Base-by-base conservation (phyloP, 2,329 filamentous ascomycete genomes). In the Aureobasidium sp. region DNA sequence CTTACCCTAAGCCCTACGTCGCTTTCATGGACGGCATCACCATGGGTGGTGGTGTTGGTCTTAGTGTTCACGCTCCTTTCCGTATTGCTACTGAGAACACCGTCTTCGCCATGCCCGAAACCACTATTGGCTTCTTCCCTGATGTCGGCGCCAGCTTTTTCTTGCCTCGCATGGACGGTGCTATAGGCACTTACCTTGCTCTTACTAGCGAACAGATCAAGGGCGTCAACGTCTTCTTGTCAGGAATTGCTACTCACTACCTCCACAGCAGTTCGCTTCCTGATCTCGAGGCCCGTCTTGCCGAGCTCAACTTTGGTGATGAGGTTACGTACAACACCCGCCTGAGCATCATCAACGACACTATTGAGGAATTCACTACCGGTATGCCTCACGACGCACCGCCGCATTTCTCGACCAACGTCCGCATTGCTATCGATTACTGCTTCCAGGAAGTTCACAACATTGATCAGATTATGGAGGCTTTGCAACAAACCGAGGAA, bases 71-170 rank as follows among this genome's bases (percentile, higher is more conserved):
- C 76, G 93, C 94, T 2, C 95, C 94, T 3, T 93, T 99, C 82
- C 84, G 94, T 64, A 96, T 99, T 72, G 94, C 94, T 41, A 99
- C 94, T 2, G 94, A 99, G 77, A 88, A 88, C 72, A 99, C 94
- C 6, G 78, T 96, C 52, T 97, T 99, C 71, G 92, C 95, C 68
- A 99, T 99, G 94, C 94, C 94, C 34, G 94, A 99, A 79, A 99
- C 94, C 4, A 96, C 86, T 9, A 99, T 99, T 71, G 94, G 94
- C 43, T 97, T 97, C 81, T 99, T 99, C 82, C 94, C 95, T 7
- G 95, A 99, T 71, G 94, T 99, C 53, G 94, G 94, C 65, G 95
- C 88, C 36, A 95, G 90, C 12, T 99, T 97, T 80, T 97, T 97
- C 81, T 81, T 99, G 60, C 90, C 94, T 17, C 84, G 92, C 66